A percentile compares a stretch with the other conserved stretches of the same genome.
Evolutionary conservation across 768 basidiomycete genomes (phyloP).

Genomic region (Kwoniella dejecticola): DNA sequence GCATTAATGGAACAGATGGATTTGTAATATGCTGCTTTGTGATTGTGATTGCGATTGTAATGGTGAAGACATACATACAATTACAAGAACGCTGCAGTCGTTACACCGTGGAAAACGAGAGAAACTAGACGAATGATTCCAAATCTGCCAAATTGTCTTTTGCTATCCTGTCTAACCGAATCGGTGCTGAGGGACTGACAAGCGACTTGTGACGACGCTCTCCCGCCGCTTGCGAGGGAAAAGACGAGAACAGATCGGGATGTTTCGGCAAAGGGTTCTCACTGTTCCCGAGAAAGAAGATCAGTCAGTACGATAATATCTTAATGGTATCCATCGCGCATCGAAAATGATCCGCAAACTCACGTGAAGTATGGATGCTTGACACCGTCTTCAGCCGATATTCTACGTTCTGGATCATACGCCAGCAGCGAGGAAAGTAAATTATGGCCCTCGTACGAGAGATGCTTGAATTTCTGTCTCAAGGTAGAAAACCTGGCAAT

Average conservation of each 20-base stretch:
- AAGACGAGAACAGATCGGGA: slow-evolving; percentile 59
- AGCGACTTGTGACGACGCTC: slow-evolving; percentile 65
- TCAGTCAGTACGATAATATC: neutral
- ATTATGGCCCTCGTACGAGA: slow-evolving; percentile 81
- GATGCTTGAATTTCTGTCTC: slow-evolving; percentile 80
- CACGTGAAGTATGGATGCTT: slow-evolving; percentile 90
- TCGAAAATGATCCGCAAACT: neutral
- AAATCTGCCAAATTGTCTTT: slow-evolving; percentile 34
- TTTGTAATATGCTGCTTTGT: too few species aligned
- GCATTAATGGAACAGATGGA: too few species aligned
- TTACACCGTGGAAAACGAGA: too few species aligned
- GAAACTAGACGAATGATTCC: slow-evolving; percentile 39
- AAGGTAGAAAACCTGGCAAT: slow-evolving; percentile 60
- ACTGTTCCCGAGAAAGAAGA: neutral
- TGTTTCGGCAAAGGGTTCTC: neutral
- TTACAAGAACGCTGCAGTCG: too few species aligned
- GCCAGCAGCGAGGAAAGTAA: slow-evolving; percentile 76
- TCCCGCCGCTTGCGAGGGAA: slow-evolving; percentile 93
- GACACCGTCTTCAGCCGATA: slow-evolving; percentile 85
- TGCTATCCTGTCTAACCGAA: slow-evolving; percentile 25
- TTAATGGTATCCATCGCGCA: too few species aligned
- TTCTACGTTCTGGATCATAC: slow-evolving; percentile 84
- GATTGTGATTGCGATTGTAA: too few species aligned
- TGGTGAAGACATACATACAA: neutral
- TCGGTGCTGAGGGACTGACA: slow-evolving; percentile 43